phyloP scores from a whole-genome alignment of 208 protist species.

The Leishmania aethiopica region DNA sequence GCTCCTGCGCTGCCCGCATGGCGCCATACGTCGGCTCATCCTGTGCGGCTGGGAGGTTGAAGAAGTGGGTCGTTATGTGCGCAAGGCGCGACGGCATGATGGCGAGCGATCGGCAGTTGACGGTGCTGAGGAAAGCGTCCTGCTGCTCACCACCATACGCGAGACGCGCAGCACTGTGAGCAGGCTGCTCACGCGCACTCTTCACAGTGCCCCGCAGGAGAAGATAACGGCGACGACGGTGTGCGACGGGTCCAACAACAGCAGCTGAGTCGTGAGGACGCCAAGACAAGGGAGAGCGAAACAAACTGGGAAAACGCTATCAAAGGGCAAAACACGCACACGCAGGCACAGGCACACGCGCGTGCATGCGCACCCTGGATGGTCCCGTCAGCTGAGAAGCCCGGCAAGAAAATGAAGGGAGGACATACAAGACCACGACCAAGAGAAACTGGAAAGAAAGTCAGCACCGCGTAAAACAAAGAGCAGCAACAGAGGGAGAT shows the following conservation, averaged over 20 bases:
- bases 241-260: neutral
- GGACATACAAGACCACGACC: neutral
- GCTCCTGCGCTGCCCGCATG: slow-evolving; percentile 5
- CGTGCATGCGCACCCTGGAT: neutral
- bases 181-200: neutral
- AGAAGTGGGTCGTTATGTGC: slow-evolving; percentile 35
- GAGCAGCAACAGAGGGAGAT: neutral
- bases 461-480: neutral
- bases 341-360: neutral
- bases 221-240: neutral
- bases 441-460: neutral
- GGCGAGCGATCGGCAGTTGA: neutral
- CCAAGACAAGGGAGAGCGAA: neutral
- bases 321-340: neutral
- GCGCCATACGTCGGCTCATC: slow-evolving; percentile 11
- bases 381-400: too few species aligned
- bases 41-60: slow-evolving; percentile 17
- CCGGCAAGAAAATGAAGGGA: neutral
- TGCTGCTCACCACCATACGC: neutral
- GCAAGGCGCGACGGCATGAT: slow-evolving; percentile 27
- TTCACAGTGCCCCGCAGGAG: neutral
- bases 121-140: neutral
- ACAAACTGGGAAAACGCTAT: neutral
- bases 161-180: neutral
- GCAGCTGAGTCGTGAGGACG: neutral